A percentile compares a stretch with the other conserved stretches of the same genome.
Evolutionary conservation across 176 grass and related monocot species (phyloP).

Genomic region (Juncus inflexus): DNA sequence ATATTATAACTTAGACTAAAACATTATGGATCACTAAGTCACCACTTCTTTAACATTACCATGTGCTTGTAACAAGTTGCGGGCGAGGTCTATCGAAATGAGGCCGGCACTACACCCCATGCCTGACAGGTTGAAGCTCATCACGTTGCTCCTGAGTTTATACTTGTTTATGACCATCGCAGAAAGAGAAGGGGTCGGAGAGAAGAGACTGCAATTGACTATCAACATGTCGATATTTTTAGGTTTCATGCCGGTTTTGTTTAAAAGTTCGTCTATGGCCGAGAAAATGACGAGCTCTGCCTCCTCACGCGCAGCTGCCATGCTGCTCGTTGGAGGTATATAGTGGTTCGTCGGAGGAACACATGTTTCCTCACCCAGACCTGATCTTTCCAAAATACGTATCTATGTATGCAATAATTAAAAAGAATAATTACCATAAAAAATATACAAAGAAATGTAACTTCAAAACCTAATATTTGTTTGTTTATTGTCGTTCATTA

Average conservation of each 20-base stretch:
- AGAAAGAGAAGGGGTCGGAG: constrained; percentile 51
- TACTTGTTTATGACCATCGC: constrained; percentile 63
- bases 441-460: background rate
- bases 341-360: constrained; percentile 52
- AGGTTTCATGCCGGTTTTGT: constrained; percentile 38
- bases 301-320: constrained; percentile 48
- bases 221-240: constrained; percentile 49
- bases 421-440: background rate
- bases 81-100: constrained; percentile 42
- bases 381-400: constrained; percentile 48
- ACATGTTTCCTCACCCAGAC: constrained; percentile 58
- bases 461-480: too few relatives aligned
- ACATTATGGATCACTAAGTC: too few relatives aligned
- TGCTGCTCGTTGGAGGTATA: constrained; percentile 58
- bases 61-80: constrained; percentile 45
- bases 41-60: background rate
- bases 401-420: constrained; percentile 16
- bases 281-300: constrained; percentile 62
- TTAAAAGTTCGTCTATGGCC: constrained; percentile 52
- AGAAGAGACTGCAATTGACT: constrained; percentile 69
- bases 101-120: constrained; percentile 72
- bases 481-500: too few relatives aligned
- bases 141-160: constrained; percentile 49
- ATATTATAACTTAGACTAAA: too few relatives aligned
- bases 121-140: constrained; percentile 57